A percentile compares a stretch with the other conserved stretches of the same genome.
These are phyloP conservation scores for Pseudogymnoascus sp. DNA, from an alignment of 2,329 filamentous ascomycete species.

Conservation along the genomic window DNA sequence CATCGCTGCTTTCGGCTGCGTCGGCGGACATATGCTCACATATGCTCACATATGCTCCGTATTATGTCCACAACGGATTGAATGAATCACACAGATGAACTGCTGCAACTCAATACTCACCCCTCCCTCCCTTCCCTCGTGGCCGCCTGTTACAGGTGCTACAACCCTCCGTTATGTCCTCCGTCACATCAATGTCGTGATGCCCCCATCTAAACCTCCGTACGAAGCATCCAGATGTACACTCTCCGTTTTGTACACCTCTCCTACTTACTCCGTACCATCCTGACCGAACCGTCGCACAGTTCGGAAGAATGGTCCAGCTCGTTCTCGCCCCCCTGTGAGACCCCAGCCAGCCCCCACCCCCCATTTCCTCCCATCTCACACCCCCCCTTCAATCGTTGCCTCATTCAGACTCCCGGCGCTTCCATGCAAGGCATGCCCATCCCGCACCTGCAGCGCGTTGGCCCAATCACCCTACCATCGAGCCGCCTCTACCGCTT, in stretches of 20 bases:
- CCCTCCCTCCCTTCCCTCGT: background rate
- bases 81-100: background rate
- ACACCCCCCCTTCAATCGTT: background rate
- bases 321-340: background rate
- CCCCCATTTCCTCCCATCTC: background rate
- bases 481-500: constrained; percentile 3
- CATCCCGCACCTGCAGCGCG: background rate
- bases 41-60: background rate
- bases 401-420: constrained; percentile 7
- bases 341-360: background rate
- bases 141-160: background rate
- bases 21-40: background rate
- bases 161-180: background rate
- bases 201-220: background rate
- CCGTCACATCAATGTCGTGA: background rate
- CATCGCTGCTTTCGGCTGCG: background rate
- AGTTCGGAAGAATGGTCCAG: background rate
- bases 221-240: background rate
- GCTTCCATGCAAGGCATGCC: constrained; percentile 6
- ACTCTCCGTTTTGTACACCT: background rate
- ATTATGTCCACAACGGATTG: background rate
- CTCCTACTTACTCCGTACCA: background rate
- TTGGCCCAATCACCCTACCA: constrained; percentile 6
- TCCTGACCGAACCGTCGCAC: background rate
- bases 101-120: background rate